Evolutionary conservation across 1,139 yeast genomes (phyloP).

Genomic region (Yamadazyma blattariae): DNA sequence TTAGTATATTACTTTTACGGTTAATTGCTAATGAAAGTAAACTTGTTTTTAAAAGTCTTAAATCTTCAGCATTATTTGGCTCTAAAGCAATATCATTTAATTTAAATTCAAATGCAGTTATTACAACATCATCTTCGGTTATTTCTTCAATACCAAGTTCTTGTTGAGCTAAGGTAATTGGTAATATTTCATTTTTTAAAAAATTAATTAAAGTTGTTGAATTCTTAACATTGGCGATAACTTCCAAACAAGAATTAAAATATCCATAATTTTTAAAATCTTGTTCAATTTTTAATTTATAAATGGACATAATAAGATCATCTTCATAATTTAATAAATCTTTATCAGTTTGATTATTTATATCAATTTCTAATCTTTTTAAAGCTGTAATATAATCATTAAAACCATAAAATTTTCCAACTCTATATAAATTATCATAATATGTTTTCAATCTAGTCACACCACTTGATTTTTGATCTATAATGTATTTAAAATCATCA

Average conservation of each 20-base stretch:
- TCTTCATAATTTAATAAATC: slow-evolving; percentile 30
- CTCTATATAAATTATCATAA: slow-evolving; percentile 31
- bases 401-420: slow-evolving; percentile 60
- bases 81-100: slow-evolving; percentile 57
- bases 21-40: slow-evolving; percentile 41
- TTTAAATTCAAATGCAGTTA: slow-evolving; percentile 67
- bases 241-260: slow-evolving; percentile 34
- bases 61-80: slow-evolving; percentile 49
- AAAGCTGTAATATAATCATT: slow-evolving; percentile 59
- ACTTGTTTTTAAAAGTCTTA: slow-evolving; percentile 28
- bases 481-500: slow-evolving; percentile 48
- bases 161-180: slow-evolving; percentile 56
- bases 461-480: slow-evolving; percentile 14
- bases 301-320: slow-evolving; percentile 44
- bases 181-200: slow-evolving; percentile 54
- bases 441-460: slow-evolving; percentile 35
- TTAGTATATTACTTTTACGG: slow-evolving; percentile 39
- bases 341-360: slow-evolving; percentile 5
- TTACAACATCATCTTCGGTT: slow-evolving; percentile 73
- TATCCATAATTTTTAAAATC: slow-evolving; percentile 36
- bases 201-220: slow-evolving; percentile 43
- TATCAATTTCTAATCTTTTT: slow-evolving; percentile 41
- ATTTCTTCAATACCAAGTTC: slow-evolving; percentile 59
- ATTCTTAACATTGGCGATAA: slow-evolving; percentile 44
- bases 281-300: slow-evolving; percentile 33